These are phyloP conservation scores for Copromyces sp. DNA, from an alignment of 495 filamentous ascomycete species.

Conservation along the genomic window DNA sequence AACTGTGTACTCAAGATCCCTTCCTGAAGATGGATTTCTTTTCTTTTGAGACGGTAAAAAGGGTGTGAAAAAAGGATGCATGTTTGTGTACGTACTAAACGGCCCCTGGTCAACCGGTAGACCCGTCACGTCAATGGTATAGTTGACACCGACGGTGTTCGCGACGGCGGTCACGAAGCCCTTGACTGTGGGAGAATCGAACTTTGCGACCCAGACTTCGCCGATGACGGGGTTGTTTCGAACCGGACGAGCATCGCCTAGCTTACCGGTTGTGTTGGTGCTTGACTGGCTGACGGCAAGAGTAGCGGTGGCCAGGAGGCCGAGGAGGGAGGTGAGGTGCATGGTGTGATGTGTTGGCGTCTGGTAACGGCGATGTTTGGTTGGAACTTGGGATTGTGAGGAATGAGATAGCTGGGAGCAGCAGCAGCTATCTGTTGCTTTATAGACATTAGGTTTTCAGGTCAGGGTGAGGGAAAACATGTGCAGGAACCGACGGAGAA, in stretches of 20 bases:
- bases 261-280: slow-evolving; percentile 27
- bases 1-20: not conserved
- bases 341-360: slow-evolving; percentile 14
- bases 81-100: slow-evolving; percentile 46
- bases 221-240: slow-evolving; percentile 48
- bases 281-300: slow-evolving; percentile 30
- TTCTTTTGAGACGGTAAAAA: too few relatives aligned
- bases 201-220: slow-evolving; percentile 42
- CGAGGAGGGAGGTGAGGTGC: slow-evolving; percentile 28
- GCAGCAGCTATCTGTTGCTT: not conserved
- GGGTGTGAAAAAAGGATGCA: too few relatives aligned
- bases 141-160: slow-evolving; percentile 45
- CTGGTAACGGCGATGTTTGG: not conserved
- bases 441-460: not conserved
- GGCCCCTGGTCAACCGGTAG: slow-evolving; percentile 53
- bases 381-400: not conserved
- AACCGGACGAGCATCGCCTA: slow-evolving; percentile 46
- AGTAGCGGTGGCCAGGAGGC: slow-evolving; percentile 30
- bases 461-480: not conserved
- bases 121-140: slow-evolving; percentile 50
- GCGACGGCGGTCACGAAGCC: slow-evolving; percentile 50
- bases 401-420: not conserved
- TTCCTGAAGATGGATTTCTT: too few relatives aligned
- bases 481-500: not conserved
- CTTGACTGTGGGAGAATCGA: slow-evolving; percentile 36